A percentile compares a stretch with the other conserved stretches of the same genome.
Evolutionary conservation across 2,329 filamentous ascomycete species (phyloP).

Genomic region (Ploettnerulaceae sp.): DNA sequence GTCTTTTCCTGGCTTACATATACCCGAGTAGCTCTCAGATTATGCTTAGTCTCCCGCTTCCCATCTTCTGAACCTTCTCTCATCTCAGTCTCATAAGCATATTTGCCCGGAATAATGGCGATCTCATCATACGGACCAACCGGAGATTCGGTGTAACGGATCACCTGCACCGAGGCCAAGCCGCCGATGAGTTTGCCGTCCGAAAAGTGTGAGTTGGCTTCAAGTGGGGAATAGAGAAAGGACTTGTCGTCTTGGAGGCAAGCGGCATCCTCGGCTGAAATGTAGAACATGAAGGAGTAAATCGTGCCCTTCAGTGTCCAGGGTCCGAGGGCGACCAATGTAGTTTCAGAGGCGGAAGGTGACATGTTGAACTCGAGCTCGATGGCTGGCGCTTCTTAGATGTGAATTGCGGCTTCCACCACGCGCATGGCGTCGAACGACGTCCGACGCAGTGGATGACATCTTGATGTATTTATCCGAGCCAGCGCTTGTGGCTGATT

Average conservation of each 20-base stretch:
- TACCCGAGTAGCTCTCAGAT: constrained; percentile 45
- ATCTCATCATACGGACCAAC: constrained; percentile 52
- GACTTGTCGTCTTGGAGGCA: constrained; percentile 31
- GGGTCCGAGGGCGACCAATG: constrained; percentile 28
- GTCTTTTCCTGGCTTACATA: constrained; percentile 50
- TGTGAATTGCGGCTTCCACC: too few relatives aligned
- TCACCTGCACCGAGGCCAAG: constrained; percentile 45
- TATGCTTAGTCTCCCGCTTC: constrained; percentile 34
- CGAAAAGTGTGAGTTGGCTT: constrained; percentile 39
- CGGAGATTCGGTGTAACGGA: constrained; percentile 47
- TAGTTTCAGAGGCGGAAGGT: too few relatives aligned
- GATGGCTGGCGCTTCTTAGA: too few relatives aligned
- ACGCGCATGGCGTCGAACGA: too few relatives aligned
- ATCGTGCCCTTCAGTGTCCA: constrained; percentile 44
- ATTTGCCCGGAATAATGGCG: constrained; percentile 41
- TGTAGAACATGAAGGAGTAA: constrained; percentile 43
- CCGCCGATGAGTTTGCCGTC: constrained; percentile 42
- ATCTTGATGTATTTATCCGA: too few relatives aligned
- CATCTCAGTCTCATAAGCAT: constrained; percentile 31
- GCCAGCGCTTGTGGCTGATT: too few relatives aligned
- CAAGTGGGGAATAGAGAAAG: constrained; percentile 44
- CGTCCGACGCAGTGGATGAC: too few relatives aligned
- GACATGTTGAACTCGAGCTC: too few relatives aligned
- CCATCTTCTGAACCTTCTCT: neutral
- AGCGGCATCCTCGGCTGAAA: constrained; percentile 29